Percentiles rank a stretch among this genome's conserved stretches.
Conservation (phyloP, 306 rosid species). For the Parietaria judaica region DNA sequence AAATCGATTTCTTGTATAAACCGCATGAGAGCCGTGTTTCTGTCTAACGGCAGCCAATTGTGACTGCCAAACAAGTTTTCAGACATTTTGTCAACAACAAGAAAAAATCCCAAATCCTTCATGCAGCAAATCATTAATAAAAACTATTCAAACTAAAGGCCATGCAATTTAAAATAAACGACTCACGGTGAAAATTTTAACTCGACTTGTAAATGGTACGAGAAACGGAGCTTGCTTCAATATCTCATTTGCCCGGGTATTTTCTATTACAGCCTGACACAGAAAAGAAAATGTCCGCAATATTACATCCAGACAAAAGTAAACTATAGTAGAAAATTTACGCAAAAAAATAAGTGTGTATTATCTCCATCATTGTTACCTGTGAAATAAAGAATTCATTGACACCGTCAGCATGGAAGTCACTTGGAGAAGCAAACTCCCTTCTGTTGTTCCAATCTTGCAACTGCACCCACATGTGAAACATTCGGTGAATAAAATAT, state of each 20-base stretch:
- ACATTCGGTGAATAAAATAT: conserved; percentile 7
- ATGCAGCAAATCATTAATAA: background rate
- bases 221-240: conserved; percentile 89
- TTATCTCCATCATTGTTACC: conserved; percentile 36
- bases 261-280: conserved; percentile 64
- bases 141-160: background rate
- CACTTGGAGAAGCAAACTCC: conserved; percentile 73
- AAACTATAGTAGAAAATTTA: no score
- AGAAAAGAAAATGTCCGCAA: conserved; percentile 12
- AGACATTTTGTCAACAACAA: conserved; percentile 1
- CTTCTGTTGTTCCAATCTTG: conserved; percentile 99
- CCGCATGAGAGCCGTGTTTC: conserved; percentile 55
- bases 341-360: no score
- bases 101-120: background rate
- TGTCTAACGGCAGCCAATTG: conserved; percentile 85
- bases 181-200: conserved; percentile 84
- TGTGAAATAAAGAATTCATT: conserved; percentile 93
- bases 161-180: conserved; percentile 10
- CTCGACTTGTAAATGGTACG: conserved; percentile 98
- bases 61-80: conserved; percentile 55
- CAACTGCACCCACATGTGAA: conserved; percentile 38
- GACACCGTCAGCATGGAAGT: conserved; percentile 95
- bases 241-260: conserved; percentile 84
- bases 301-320: conserved; percentile 2
- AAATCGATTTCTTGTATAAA: conserved; percentile 71